phyloP scores from a whole-genome alignment of 2,329 filamentous ascomycete species.

The Ramularia collo-cygni region DNA sequence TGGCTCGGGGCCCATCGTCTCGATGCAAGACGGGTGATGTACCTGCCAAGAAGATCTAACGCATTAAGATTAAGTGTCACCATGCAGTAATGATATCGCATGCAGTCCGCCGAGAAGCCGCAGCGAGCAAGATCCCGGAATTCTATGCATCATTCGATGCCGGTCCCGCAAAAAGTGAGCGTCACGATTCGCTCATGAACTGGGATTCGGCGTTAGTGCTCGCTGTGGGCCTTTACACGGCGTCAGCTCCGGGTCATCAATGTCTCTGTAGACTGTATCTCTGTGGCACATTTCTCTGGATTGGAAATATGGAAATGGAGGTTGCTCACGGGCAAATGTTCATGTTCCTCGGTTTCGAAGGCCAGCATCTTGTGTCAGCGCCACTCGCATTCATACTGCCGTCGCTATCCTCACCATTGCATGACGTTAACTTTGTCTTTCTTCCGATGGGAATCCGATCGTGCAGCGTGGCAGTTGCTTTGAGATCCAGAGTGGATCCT shows the following conservation, averaged over 20 bases:
- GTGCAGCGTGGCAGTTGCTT: background rate
- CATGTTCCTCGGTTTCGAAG: background rate
- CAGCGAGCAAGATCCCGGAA: background rate
- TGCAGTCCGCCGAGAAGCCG: background rate
- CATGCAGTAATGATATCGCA: background rate
- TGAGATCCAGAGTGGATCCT: too few relatives aligned
- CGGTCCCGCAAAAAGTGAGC: background rate
- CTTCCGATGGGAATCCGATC: background rate
- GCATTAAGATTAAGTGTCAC: background rate
- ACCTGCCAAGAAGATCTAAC: background rate
- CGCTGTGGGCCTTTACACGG: background rate
- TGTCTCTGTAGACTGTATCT: background rate
- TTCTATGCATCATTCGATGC: background rate
- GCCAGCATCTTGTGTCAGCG: background rate
- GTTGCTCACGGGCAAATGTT: background rate
- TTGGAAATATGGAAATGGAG: background rate
- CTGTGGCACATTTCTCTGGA: background rate
- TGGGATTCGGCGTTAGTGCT: background rate
- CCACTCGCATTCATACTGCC: background rate
- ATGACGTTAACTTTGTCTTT: conserved; percentile 1
- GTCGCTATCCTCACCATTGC: background rate
- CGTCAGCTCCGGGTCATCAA: background rate
- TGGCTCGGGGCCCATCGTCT: background rate
- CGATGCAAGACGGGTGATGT: background rate
- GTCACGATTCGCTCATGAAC: conserved; percentile 2